phyloP scores from a whole-genome alignment of 768 basidiomycete genomes.

The Lactarius evosmus region DNA sequence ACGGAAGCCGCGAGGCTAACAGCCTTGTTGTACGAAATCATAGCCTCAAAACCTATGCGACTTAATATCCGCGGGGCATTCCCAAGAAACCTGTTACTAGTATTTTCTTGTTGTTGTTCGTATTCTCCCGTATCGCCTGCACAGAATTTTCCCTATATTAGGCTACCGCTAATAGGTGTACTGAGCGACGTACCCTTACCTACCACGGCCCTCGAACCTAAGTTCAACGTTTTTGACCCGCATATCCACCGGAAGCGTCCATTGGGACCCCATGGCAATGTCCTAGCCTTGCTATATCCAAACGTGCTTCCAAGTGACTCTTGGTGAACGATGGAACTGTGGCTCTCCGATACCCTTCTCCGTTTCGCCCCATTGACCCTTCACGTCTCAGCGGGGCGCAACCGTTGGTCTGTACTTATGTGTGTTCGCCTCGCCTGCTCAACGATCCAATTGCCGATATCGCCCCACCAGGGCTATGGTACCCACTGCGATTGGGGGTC shows the following conservation, averaged over 20 bases:
- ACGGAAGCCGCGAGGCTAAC: background rate
- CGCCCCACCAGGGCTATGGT: background rate
- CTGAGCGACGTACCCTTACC: background rate
- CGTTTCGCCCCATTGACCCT: background rate
- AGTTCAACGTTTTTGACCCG: too few species aligned
- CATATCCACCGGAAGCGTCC: background rate
- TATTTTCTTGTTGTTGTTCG: background rate
- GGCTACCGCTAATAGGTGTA: background rate
- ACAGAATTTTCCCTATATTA: background rate
- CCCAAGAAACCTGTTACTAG: too few species aligned
- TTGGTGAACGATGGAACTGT: background rate
- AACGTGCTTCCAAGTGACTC: background rate
- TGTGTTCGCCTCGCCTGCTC: background rate
- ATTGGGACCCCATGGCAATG: background rate
- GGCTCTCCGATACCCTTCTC: background rate
- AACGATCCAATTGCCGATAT: background rate
- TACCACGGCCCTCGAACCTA: background rate
- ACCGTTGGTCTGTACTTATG: background rate
- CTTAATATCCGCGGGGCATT: background rate
- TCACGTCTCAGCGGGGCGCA: background rate
- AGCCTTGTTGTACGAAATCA: background rate
- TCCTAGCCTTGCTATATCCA: background rate
- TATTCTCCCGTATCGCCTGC: background rate
- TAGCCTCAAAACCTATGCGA: background rate
- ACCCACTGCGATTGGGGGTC: background rate